These are phyloP conservation scores for Cenchrus fungigraminus DNA, from an alignment of 176 grass and related monocot genomes.

Conservation along the genomic window DNA sequence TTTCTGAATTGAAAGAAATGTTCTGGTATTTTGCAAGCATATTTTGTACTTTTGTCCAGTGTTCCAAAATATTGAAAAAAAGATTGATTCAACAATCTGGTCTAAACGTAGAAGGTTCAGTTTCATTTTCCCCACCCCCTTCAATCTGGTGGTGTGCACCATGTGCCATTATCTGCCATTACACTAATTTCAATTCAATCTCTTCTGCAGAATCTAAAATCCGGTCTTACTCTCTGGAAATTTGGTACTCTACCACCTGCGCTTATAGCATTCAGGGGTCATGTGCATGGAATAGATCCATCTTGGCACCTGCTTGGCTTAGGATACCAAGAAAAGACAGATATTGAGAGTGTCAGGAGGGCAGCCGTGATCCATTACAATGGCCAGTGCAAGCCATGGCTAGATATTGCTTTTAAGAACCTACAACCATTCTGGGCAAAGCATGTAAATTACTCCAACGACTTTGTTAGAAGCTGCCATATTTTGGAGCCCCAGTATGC, in stretches of 20 bases:
- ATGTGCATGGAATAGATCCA: constrained; percentile 76
- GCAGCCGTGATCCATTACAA: constrained; percentile 90
- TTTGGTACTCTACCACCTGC: constrained; percentile 92
- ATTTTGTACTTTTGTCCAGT: constrained; percentile 2
- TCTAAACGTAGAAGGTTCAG: constrained; percentile 1
- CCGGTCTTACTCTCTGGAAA: constrained; percentile 86
- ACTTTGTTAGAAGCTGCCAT: constrained; percentile 86
- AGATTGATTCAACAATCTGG: not conserved
- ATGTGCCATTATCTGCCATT: constrained; percentile 13
- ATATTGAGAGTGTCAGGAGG: constrained; percentile 60
- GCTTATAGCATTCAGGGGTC: constrained; percentile 83
- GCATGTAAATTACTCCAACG: constrained; percentile 81
- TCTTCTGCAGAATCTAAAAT: constrained; percentile 86
- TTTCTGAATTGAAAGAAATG: constrained; percentile 23
- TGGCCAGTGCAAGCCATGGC: constrained; percentile 92
- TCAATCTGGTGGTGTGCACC: not conserved
- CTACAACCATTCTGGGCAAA: constrained; percentile 87
- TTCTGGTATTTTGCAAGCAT: constrained; percentile 20
- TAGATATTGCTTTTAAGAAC: constrained; percentile 87
- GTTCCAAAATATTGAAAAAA: constrained; percentile 4
- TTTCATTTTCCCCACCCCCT: not conserved
- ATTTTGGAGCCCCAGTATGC: constrained; percentile 67
- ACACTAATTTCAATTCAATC: constrained; percentile 33
- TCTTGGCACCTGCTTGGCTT: constrained; percentile 92
- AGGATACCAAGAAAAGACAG: constrained; percentile 88